These are phyloP conservation scores for Santalum album DNA, from an alignment of 164 flowering plant genomes.

Conservation along the genomic window DNA sequence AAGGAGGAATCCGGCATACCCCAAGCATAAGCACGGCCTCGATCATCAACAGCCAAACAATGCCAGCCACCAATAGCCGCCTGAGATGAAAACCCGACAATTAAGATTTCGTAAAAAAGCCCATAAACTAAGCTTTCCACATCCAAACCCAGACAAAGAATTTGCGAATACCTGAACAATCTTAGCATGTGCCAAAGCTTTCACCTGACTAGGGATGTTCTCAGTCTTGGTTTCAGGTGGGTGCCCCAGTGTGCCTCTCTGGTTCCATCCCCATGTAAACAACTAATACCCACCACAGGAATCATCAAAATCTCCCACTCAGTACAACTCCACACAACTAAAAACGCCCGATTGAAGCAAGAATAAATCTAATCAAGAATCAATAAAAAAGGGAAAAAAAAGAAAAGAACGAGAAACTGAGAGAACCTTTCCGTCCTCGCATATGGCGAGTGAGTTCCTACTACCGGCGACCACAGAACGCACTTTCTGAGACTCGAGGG, in stretches of 20 bases:
- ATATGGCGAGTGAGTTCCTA: constrained; percentile 93
- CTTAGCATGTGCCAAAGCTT: constrained; percentile 61
- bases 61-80: constrained; percentile 99
- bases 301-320: constrained; percentile 5
- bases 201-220: constrained; percentile 81
- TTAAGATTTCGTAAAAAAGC: background rate
- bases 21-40: constrained; percentile 99
- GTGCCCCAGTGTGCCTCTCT: constrained; percentile 94
- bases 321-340: background rate
- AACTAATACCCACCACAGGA: constrained; percentile 31
- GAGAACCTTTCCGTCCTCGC: constrained; percentile 82
- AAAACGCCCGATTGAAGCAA: background rate
- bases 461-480: constrained; percentile 88
- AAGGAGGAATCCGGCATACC: constrained; percentile 34
- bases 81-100: constrained; percentile 28
- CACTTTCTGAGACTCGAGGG: constrained; percentile 41
- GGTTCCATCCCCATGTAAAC: constrained; percentile 99
- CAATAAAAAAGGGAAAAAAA: background rate
- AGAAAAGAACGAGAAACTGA: background rate
- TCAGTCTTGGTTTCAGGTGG: constrained; percentile 89
- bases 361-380: background rate
- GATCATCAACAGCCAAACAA: constrained; percentile 98
- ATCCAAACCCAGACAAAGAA: background rate
- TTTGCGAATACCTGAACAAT: constrained; percentile 69
- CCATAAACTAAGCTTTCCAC: background rate